Conservation (phyloP, 345 rosid species). For the Brassica cretica region DNA sequence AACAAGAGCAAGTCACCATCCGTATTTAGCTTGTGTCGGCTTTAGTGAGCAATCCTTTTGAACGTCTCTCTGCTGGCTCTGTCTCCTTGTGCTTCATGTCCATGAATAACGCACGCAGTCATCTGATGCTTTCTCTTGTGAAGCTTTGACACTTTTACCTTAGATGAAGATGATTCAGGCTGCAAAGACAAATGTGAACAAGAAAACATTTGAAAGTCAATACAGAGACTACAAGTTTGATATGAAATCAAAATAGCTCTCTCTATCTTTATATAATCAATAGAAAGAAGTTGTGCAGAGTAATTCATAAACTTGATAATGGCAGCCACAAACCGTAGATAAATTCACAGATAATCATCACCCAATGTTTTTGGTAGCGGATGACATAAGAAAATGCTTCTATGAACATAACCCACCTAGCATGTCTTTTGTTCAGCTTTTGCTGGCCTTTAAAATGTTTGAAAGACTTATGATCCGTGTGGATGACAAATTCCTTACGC, state of each 20-base stretch:
- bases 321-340: neutral
- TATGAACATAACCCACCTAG: too few species aligned
- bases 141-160: conserved; percentile 85
- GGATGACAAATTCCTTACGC: too few species aligned
- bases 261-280: neutral
- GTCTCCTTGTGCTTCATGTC: conserved; percentile 91
- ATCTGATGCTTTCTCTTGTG: conserved; percentile 99
- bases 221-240: neutral
- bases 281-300: neutral
- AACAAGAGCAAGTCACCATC: conserved; percentile 61
- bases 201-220: neutral
- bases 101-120: conserved; percentile 59
- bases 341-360: too few species aligned
- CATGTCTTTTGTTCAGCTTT: too few species aligned
- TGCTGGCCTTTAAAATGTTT: too few species aligned
- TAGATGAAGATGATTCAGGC: conserved; percentile 63
- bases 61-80: conserved; percentile 77
- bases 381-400: too few species aligned
- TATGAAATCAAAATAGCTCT: neutral
- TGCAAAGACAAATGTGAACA: conserved; percentile 32
- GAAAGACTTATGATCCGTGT: too few species aligned
- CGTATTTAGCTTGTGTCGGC: conserved; percentile 90
- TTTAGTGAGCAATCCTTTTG: conserved; percentile 80
- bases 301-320: conserved; percentile 1
- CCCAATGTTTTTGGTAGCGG: too few species aligned